A percentile compares a stretch with the other conserved stretches of the same genome.
These are phyloP conservation scores for Exophiala aquamarina DNA, from an alignment of 2,329 filamentous ascomycete species.

Conservation along the genomic window DNA sequence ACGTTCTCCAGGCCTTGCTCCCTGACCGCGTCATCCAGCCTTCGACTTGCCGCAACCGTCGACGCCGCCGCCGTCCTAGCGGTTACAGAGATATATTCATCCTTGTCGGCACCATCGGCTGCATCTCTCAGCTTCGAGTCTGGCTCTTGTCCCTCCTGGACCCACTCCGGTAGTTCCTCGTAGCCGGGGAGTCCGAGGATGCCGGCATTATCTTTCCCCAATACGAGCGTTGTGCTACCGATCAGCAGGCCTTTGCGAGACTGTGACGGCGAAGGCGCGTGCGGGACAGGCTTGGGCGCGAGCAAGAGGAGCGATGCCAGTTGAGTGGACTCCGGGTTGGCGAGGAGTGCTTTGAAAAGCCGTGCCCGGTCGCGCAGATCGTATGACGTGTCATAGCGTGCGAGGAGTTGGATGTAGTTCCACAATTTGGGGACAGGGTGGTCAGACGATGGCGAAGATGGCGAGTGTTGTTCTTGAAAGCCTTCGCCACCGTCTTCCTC, in stretches of 20 bases:
- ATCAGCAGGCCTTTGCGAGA: slow-evolving; percentile 73
- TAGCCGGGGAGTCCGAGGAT: slow-evolving; percentile 77
- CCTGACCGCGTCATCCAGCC: slow-evolving; percentile 43
- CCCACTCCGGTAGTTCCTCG: slow-evolving; percentile 79
- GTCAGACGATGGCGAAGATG: slow-evolving; percentile 39
- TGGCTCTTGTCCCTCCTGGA: slow-evolving; percentile 75
- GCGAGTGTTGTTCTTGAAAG: slow-evolving; percentile 26
- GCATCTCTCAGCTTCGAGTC: slow-evolving; percentile 70
- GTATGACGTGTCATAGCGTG: slow-evolving; percentile 91
- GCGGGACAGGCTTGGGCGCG: slow-evolving; percentile 90
- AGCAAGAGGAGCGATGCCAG: slow-evolving; percentile 87
- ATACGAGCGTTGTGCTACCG: slow-evolving; percentile 80
- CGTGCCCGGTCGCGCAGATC: slow-evolving; percentile 89
- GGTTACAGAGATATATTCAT: slow-evolving; percentile 32
- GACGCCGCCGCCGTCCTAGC: slow-evolving; percentile 33
- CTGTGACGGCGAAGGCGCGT: slow-evolving; percentile 86
- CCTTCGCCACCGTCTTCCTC: slow-evolving; percentile 33
- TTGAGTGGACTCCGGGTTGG: slow-evolving; percentile 71
- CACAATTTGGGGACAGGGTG: slow-evolving; percentile 77
- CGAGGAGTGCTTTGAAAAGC: slow-evolving; percentile 81
- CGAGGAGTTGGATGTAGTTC: slow-evolving; percentile 79
- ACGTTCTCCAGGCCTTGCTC: slow-evolving; percentile 38
- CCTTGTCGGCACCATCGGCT: slow-evolving; percentile 36
- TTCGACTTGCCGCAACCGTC: slow-evolving; percentile 39
- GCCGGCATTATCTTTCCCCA: slow-evolving; percentile 70